phyloP scores from a whole-genome alignment of 2,329 filamentous ascomycete species.

The Trichoderma oligosporum region DNA sequence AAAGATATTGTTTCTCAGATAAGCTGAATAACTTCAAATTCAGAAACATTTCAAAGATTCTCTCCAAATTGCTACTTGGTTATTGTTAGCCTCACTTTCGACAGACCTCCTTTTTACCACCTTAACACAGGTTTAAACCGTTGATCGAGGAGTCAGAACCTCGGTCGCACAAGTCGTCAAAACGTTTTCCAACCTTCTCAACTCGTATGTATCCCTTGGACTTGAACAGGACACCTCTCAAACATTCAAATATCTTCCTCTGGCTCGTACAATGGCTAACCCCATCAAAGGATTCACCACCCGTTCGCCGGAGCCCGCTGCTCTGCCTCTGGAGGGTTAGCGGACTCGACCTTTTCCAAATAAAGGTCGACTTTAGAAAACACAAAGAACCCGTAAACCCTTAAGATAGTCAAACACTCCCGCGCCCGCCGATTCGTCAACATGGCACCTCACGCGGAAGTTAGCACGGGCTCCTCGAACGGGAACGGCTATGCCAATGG shows the following conservation, averaged over 20 bases:
- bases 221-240: background rate
- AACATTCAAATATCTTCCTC: no score
- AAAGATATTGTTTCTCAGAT: background rate
- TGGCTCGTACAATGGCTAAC: slow-evolving; percentile 26
- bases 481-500: slow-evolving; percentile 52
- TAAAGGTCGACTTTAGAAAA: slow-evolving; percentile 44
- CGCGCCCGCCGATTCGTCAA: slow-evolving; percentile 36
- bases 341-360: slow-evolving; percentile 58
- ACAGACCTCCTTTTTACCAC: slow-evolving; percentile 7
- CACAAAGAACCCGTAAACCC: slow-evolving; percentile 29
- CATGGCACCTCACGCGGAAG: slow-evolving; percentile 92
- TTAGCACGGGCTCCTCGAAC: slow-evolving; percentile 53
- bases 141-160: slow-evolving; percentile 48
- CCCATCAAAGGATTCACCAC: slow-evolving; percentile 70
- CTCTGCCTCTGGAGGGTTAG: slow-evolving; percentile 82
- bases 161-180: slow-evolving; percentile 69
- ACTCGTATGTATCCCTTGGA: slow-evolving; percentile 67
- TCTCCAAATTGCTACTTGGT: background rate
- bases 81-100: background rate
- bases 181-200: slow-evolving; percentile 98
- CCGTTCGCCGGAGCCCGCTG: slow-evolving; percentile 95
- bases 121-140: slow-evolving; percentile 17
- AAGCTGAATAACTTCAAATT: background rate
- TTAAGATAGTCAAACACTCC: slow-evolving; percentile 21
- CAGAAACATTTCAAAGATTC: background rate